phyloP scores from a whole-genome alignment of 1,139 yeast genomes.

The Nakaseomyces delphensis region DNA sequence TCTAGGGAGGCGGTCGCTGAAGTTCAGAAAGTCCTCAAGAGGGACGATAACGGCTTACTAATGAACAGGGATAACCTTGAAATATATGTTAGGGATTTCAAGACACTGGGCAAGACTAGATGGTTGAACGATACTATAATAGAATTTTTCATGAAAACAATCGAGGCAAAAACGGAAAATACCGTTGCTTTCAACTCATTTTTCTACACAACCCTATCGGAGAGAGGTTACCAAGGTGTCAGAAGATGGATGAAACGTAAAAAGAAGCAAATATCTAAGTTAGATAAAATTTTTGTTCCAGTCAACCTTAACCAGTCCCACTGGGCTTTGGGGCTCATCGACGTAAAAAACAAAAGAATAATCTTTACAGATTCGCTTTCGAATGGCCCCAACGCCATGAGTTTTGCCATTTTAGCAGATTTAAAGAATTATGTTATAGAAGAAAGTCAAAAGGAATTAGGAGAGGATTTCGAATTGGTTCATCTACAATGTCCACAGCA shows the following conservation, averaged over 20 bases:
- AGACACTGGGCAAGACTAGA: constrained; percentile 56
- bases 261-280: constrained; percentile 55
- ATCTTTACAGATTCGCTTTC: constrained; percentile 70
- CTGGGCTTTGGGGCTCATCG: constrained; percentile 85
- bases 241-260: constrained; percentile 85
- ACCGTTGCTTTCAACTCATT: constrained; percentile 79
- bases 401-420: constrained; percentile 45
- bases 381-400: constrained; percentile 40
- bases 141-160: constrained; percentile 64
- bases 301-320: constrained; percentile 76
- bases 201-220: constrained; percentile 63
- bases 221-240: constrained; percentile 74
- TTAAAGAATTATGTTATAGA: constrained; percentile 53
- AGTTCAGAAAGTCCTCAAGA: constrained; percentile 37
- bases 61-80: constrained; percentile 47
- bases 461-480: constrained; percentile 33
- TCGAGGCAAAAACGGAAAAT: constrained; percentile 33
- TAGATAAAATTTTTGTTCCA: constrained; percentile 69
- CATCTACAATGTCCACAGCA: constrained; percentile 67
- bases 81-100: constrained; percentile 55
- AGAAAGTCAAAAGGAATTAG: constrained; percentile 40
- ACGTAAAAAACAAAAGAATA: constrained; percentile 50
- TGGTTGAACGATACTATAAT: constrained; percentile 93
- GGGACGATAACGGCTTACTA: constrained; percentile 31
- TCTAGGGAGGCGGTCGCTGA: constrained; percentile 29